These are phyloP conservation scores for Cryphonectria radicalis DNA, from an alignment of 2,329 filamentous ascomycete species.

Conservation along the genomic window DNA sequence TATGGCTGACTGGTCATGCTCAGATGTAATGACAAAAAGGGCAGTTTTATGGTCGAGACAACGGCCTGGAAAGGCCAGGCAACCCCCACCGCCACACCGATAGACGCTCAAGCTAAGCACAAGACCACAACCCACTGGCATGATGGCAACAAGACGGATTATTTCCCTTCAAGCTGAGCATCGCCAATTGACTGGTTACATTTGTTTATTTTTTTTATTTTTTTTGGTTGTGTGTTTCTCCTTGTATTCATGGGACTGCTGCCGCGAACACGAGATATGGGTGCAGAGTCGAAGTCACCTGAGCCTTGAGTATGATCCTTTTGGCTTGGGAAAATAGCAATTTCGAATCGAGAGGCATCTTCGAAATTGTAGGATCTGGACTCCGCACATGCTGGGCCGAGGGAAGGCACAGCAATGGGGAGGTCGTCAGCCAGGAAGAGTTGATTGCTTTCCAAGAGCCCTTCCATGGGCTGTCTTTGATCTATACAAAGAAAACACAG, in stretches of 20 bases:
- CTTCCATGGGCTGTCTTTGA: background rate
- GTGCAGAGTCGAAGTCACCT: background rate
- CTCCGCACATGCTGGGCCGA: background rate
- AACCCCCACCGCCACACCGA: constrained; percentile 33
- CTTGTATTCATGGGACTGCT: background rate
- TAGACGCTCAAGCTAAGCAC: constrained; percentile 32
- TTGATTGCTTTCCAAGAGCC: too few relatives aligned
- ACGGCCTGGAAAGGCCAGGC: constrained; percentile 60
- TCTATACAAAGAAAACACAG: too few relatives aligned
- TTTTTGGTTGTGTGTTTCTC: background rate
- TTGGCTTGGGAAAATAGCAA: background rate
- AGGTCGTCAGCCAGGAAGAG: background rate
- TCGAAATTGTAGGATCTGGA: background rate
- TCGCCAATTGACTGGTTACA: background rate
- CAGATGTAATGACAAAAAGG: constrained; percentile 64
- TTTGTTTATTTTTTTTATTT: background rate
- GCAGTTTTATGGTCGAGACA: constrained; percentile 64
- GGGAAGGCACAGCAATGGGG: background rate
- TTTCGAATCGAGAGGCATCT: background rate
- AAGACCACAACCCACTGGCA: constrained; percentile 40
- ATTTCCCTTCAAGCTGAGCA: constrained; percentile 8
- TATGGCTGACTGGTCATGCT: background rate
- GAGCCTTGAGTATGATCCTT: background rate
- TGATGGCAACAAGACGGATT: constrained; percentile 37
- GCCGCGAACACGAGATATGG: background rate